These are phyloP conservation scores for Zangia roseola DNA, from an alignment of 768 basidiomycete species.

Conservation along the genomic window DNA sequence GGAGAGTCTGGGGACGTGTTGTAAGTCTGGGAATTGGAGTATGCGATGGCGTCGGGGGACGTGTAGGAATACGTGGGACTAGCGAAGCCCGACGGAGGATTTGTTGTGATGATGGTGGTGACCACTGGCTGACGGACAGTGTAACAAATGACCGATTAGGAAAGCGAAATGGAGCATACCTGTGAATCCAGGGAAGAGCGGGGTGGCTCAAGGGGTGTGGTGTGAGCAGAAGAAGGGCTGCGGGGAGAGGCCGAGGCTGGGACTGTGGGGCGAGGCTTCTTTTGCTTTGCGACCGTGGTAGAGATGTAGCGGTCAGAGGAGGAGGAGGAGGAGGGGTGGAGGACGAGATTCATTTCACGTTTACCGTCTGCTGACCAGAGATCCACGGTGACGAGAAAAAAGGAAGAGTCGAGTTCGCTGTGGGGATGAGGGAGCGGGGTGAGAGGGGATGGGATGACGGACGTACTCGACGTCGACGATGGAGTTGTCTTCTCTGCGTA, in stretches of 20 bases:
- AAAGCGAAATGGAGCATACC: slow-evolving; percentile 29
- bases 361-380: slow-evolving; percentile 84
- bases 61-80: slow-evolving; percentile 46
- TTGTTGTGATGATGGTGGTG: slow-evolving; percentile 39
- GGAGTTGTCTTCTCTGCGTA: slow-evolving; percentile 63
- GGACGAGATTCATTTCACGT: slow-evolving; percentile 85
- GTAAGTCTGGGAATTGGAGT: slow-evolving; percentile 43
- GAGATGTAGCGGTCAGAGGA: slow-evolving; percentile 68
- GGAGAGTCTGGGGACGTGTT: slow-evolving; percentile 42
- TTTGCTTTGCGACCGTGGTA: slow-evolving; percentile 34
- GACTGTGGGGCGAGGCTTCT: slow-evolving; percentile 33
- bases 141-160: not conserved
- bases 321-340: slow-evolving; percentile 72
- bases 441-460: not conserved
- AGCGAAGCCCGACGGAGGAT: slow-evolving; percentile 37
- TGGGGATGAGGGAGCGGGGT: slow-evolving; percentile 2
- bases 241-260: slow-evolving; percentile 34
- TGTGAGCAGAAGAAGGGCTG: slow-evolving; percentile 47
- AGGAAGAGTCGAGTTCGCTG: slow-evolving; percentile 84
- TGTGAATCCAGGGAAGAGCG: slow-evolving; percentile 41
- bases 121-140: slow-evolving; percentile 26
- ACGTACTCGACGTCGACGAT: slow-evolving; percentile 77
- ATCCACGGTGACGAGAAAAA: slow-evolving; percentile 91
- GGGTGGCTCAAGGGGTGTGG: slow-evolving; percentile 41
- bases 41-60: slow-evolving; percentile 43